phyloP scores from a whole-genome alignment of 306 rosid genomes.

The Psophocarpus tetragonolobus region DNA sequence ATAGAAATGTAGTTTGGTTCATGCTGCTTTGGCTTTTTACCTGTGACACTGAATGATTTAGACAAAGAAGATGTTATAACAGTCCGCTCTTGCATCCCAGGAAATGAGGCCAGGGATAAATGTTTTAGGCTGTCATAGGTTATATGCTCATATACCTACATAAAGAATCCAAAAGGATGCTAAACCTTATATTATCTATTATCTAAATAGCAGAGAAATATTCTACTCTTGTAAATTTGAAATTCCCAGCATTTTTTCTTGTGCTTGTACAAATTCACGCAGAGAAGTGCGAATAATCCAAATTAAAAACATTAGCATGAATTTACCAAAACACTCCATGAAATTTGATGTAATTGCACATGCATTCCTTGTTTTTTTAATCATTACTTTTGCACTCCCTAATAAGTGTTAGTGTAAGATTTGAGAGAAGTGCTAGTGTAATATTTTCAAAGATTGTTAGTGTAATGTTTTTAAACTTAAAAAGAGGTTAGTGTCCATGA shows the following conservation, averaged over 20 bases:
- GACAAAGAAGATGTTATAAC: conserved; percentile 83
- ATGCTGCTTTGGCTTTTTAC: conserved; percentile 52
- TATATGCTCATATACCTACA: conserved; percentile 77
- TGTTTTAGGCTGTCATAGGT: conserved; percentile 64
- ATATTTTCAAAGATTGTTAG: no score
- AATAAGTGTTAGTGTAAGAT: no score
- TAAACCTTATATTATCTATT: neutral
- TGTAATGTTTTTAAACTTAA: no score
- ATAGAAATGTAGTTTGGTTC: conserved; percentile 22
- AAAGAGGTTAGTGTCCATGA: no score
- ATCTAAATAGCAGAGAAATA: neutral
- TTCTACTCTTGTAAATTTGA: neutral
- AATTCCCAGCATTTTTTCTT: neutral
- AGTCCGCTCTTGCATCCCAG: conserved; percentile 83
- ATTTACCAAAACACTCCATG: no score
- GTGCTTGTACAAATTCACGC: neutral
- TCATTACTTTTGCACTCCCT: no score
- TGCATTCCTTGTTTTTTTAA: no score
- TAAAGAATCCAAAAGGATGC: conserved; percentile 17
- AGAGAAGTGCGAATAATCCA: neutral
- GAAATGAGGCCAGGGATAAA: conserved; percentile 71
- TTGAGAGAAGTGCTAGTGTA: no score
- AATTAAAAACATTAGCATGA: neutral
- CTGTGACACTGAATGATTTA: conserved; percentile 83
- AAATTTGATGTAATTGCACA: no score